phyloP scores from a whole-genome alignment of 2,329 filamentous ascomycete species.

The Paramyrothecium roridum region DNA sequence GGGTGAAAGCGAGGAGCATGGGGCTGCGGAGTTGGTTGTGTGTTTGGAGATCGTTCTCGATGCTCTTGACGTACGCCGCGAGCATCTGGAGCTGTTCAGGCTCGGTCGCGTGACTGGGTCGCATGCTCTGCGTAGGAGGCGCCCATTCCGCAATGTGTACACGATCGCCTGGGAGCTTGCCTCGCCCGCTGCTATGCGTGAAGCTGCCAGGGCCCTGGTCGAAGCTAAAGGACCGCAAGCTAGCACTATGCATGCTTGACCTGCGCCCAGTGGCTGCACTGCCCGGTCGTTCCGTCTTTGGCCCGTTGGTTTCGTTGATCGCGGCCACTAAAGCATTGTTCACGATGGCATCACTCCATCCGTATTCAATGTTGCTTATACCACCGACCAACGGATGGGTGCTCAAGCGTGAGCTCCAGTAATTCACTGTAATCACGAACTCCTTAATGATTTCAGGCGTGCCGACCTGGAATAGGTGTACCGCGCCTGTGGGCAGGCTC shows the following conservation, averaged over 20 bases:
- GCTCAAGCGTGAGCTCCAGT: slow-evolving; percentile 92
- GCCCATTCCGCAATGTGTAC: slow-evolving; percentile 84
- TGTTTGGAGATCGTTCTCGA: slow-evolving; percentile 79
- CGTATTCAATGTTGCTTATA: slow-evolving; percentile 95
- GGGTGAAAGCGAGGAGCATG: slow-evolving; percentile 87
- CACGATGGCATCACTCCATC: slow-evolving; percentile 86
- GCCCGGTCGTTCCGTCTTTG: slow-evolving; percentile 42
- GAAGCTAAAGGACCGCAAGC: slow-evolving; percentile 55
- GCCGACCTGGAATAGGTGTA: slow-evolving; percentile 97
- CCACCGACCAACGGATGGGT: slow-evolving; percentile 91
- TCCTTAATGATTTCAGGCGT: slow-evolving; percentile 93
- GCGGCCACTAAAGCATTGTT: slow-evolving; percentile 53
- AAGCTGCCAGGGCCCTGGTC: slow-evolving; percentile 56
- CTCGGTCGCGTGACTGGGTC: slow-evolving; percentile 75
- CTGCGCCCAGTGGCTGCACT: slow-evolving; percentile 39
- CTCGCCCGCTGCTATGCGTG: slow-evolving; percentile 44
- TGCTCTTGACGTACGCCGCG: slow-evolving; percentile 73
- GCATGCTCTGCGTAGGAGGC: slow-evolving; percentile 86
- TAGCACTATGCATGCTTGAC: slow-evolving; percentile 47
- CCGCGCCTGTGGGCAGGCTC: slow-evolving; percentile 85
- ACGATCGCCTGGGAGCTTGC: slow-evolving; percentile 78
- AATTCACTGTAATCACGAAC: slow-evolving; percentile 92
- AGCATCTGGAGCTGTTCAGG: slow-evolving; percentile 76
- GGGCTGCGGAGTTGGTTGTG: slow-evolving; percentile 87
- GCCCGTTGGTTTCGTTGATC: slow-evolving; percentile 43